Evolutionary conservation across 176 grass and related monocot genomes (phyloP), one percentile per base, ranked within the genome.

Genomic region (Avena atlantica): DNA sequence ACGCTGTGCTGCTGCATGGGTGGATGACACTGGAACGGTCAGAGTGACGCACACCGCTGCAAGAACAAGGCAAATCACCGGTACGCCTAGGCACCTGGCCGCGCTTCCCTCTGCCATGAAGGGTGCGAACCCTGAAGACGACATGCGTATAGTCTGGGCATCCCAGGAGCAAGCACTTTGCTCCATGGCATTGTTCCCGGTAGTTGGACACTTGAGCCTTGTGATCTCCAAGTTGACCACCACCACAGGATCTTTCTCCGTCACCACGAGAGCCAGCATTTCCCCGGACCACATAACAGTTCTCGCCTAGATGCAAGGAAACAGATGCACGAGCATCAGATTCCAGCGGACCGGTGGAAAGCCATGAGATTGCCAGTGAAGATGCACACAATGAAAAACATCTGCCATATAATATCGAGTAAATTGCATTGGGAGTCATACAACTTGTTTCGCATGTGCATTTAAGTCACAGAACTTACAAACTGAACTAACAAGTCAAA

Each of bases 321-420:
- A 78, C 15, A 58, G 25, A 58, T 78, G 52, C 75, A 58, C 29
- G 9, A 58, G 75, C 36, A 74, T 73, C 68, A 73, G 34, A 83
- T 84, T 27, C 56, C 50, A 42, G 40, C 17, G 70, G 37, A 72
- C 2, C 21, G 19, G 2, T 21, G 69, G 7, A 3, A 63, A 4
- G 11, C 56, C 31, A 81, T n/a, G 25, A 52, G 23, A 23, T 21
- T 63, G n/a, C 2, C 3, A 8, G 59, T 25, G 60, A 24, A 63
- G 23, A 24, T 64, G 9, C 11, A 64, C 61, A 64, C 61, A 63
- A 25, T 3, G 60, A 63, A 25, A 63, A 63, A 27, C 21, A 63
- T 25, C 24, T 5, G 11, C 11, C 61, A 64, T 21, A 19, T 19
- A 61, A n/a, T n/a, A n/a, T n/a, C n/a, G n/a, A n/a, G n/a, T n/a